Conservation (phyloP, 352 stramenopile genomes). For the Hyaloperonospora arabidopsidis region DNA sequence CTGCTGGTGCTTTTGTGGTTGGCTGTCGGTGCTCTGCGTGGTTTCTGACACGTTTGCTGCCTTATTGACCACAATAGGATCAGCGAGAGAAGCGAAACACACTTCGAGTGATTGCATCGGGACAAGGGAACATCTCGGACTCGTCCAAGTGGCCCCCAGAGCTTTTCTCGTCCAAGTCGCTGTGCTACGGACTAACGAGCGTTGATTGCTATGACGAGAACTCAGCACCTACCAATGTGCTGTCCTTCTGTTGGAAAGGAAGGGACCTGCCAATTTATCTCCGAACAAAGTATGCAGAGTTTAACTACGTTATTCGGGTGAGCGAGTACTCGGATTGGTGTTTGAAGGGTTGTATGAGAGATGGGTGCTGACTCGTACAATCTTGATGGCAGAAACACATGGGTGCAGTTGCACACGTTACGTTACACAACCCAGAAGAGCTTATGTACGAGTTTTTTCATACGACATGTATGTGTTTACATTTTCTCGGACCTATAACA, state of each 20-base stretch:
- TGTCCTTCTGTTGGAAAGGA: slow-evolving; percentile 87
- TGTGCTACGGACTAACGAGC: slow-evolving; percentile 78
- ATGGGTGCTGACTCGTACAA: slow-evolving; percentile 7
- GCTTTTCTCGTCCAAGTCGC: slow-evolving; percentile 66
- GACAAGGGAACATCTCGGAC: slow-evolving; percentile 61
- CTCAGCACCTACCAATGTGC: slow-evolving; percentile 51
- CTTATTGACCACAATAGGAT: slow-evolving; percentile 34
- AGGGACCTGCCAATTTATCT: slow-evolving; percentile 77
- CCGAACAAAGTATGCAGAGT: slow-evolving; percentile 83
- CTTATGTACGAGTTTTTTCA: slow-evolving; percentile 43
- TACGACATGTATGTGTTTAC: neutral
- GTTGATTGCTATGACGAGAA: slow-evolving; percentile 64
- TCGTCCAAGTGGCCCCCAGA: slow-evolving; percentile 60
- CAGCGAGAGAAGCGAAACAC: slow-evolving; percentile 74
- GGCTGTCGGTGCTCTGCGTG: neutral
- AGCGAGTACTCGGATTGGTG: slow-evolving; percentile 7
- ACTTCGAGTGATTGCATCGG: slow-evolving; percentile 62
- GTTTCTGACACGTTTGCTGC: slow-evolving; percentile 1
- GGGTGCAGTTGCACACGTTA: slow-evolving; percentile 64
- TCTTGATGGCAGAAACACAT: slow-evolving; percentile 60
- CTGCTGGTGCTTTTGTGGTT: neutral
- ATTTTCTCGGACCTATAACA: neutral
- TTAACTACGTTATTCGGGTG: slow-evolving; percentile 83
- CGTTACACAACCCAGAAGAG: slow-evolving; percentile 64
- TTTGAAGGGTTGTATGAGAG: neutral